These are phyloP conservation scores for Hyparrhenia diplandra DNA, from an alignment of 176 grass and related monocot genomes.

Conservation along the genomic window DNA sequence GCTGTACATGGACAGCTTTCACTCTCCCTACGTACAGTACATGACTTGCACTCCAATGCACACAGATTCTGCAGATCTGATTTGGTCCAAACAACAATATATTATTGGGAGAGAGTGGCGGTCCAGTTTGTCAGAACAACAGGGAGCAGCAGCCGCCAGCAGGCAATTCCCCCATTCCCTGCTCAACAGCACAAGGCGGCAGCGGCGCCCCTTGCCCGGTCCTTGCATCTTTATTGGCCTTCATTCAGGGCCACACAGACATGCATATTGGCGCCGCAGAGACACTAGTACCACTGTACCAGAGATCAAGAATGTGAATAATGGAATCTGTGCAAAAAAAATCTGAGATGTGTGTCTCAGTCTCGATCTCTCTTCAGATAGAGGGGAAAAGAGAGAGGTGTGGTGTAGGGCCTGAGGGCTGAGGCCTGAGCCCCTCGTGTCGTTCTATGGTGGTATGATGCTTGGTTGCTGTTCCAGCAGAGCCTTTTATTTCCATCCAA, in stretches of 20 bases:
- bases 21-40: not conserved
- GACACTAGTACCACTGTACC: not conserved
- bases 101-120: not conserved
- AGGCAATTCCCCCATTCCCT: constrained; percentile 19
- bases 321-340: constrained; percentile 6
- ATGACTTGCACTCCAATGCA: not conserved
- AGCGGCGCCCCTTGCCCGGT: not conserved
- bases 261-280: constrained; percentile 24
- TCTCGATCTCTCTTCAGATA: not conserved
- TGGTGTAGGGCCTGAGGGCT: not conserved
- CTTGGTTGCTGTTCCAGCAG: not conserved
- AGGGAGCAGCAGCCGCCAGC: constrained; percentile 10
- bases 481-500: not conserved
- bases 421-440: constrained; percentile 1
- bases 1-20: not conserved
- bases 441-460: constrained; percentile 3
- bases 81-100: not conserved
- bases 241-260: not conserved
- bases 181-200: not conserved
- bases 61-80: not conserved
- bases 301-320: constrained; percentile 9
- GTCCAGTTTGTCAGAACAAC: constrained; percentile 34
- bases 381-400: not conserved
- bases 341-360: not conserved
- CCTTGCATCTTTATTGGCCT: constrained; percentile 23